Evolutionary conservation across 306 rosid genomes (phyloP), one percentile per base, ranked within the genome.

Genomic region (Ochetophila trinervis): DNA sequence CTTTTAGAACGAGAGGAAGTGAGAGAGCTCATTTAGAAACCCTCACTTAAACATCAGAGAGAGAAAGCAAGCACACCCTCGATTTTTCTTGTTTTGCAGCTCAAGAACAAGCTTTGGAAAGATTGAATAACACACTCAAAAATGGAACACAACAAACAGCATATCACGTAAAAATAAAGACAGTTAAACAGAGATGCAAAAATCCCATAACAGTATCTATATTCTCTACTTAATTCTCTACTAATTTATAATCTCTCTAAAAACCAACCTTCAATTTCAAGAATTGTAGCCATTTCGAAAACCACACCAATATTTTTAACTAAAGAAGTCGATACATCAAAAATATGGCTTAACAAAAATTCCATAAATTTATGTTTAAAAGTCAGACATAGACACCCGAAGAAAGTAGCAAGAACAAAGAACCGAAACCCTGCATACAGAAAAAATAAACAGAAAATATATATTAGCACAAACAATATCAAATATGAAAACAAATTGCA

Each of bases 361-460:
- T 80, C 58, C 78, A 56, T n/a, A 45, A 44, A 49, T 44, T 57
- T 56, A 42, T 18, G 36, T 64, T 63, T 67, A 73, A 71, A 54
- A 57, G 57, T 79, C 66, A 94, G 78, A 94, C 99, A 75, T 86
- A 94, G 74, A 94, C 95, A 49, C 97, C 99, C 6, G 86, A 76
- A 49, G 99, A 90, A 71, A 94, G 86, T 75, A 94, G 86, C 80
- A 94, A 84, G 84, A 88, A 90, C 90, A 94, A 82, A 47, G 96
- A 84, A 35, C 97, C 99, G 55, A 94, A 77, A 54, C 81, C 81
- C 77, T 77, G 77, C 66, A 54, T 51, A 17, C 19, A 57, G 21
- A 51, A 0, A 55, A 23, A 69, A 60, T 21, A 34, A 11, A 11
- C 1, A 4, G 22, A 21, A 19, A 50, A 67, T 3, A 50, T 34